Conservation (phyloP, 2,329 filamentous ascomycete genomes). For the Verticillium nonalfalfae region DNA sequence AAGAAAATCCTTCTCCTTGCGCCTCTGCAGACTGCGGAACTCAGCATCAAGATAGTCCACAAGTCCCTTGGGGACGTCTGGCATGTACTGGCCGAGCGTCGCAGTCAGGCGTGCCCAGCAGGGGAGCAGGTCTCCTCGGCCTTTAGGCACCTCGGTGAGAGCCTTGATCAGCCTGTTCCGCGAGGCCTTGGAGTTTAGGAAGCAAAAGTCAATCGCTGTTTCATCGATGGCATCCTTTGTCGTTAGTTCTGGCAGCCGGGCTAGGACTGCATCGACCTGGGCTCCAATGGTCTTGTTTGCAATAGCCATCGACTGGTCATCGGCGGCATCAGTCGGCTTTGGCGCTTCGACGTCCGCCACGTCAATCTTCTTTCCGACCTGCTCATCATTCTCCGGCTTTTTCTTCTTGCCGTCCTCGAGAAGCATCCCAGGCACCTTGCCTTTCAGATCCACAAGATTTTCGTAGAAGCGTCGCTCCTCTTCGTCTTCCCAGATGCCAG, state of each 20-base stretch:
- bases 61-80: slow-evolving; percentile 86
- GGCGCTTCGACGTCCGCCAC: slow-evolving; percentile 39
- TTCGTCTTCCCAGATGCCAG: slow-evolving; percentile 98
- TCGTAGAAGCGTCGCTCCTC: slow-evolving; percentile 98
- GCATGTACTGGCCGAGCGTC: slow-evolving; percentile 88
- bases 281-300: slow-evolving; percentile 97
- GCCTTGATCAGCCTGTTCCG: slow-evolving; percentile 90
- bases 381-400: slow-evolving; percentile 74
- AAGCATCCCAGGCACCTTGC: slow-evolving; percentile 88
- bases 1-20: slow-evolving; percentile 96
- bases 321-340: slow-evolving; percentile 49
- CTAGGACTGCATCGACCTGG: slow-evolving; percentile 85
- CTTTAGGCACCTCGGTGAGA: slow-evolving; percentile 90
- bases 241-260: slow-evolving; percentile 83
- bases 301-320: slow-evolving; percentile 89
- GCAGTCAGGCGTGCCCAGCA: slow-evolving; percentile 90
- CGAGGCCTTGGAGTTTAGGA: slow-evolving; percentile 96
- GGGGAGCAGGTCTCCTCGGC: slow-evolving; percentile 82
- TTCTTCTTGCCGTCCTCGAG: slow-evolving; percentile 95
- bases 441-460: slow-evolving; percentile 89
- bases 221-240: slow-evolving; percentile 90
- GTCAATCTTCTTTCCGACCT: slow-evolving; percentile 63
- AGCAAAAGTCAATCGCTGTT: slow-evolving; percentile 93
- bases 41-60: slow-evolving; percentile 93
- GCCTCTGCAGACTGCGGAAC: slow-evolving; percentile 90